Percentiles rank a stretch among this genome's conserved stretches.
Conservation (phyloP, 352 stramenopile genomes). For the Globisporangium emineosum region DNA sequence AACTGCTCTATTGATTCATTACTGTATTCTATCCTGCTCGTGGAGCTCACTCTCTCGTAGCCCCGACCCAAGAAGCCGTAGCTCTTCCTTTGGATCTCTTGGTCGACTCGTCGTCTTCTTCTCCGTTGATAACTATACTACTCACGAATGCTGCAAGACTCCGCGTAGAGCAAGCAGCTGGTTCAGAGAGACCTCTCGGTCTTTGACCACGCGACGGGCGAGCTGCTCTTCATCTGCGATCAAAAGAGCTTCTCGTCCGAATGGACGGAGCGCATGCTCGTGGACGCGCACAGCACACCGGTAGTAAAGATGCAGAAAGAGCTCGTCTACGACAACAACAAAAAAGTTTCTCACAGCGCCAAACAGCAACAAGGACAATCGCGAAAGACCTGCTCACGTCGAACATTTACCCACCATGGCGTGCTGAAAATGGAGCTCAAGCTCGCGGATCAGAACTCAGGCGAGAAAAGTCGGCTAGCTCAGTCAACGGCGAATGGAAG, state of each 20-base stretch:
- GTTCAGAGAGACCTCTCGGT: background rate
- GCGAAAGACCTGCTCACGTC: background rate
- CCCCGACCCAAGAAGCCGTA: background rate
- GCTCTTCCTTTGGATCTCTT: background rate
- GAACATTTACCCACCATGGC: background rate
- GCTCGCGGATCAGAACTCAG: background rate
- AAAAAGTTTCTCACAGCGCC: background rate
- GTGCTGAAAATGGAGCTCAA: constrained; percentile 3
- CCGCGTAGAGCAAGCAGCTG: background rate
- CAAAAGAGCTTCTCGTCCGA: background rate
- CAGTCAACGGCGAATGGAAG: background rate
- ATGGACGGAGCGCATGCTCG: background rate
- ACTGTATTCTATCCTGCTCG: too few relatives aligned
- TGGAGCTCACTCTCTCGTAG: too few relatives aligned
- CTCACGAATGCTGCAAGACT: background rate
- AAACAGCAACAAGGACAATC: background rate
- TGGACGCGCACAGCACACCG: background rate
- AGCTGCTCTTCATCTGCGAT: constrained; percentile 1
- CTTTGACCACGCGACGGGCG: background rate
- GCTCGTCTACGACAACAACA: constrained; percentile 1
- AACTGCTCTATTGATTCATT: too few relatives aligned
- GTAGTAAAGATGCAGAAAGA: background rate
- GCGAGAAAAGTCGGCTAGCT: background rate
- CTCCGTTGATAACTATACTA: background rate
- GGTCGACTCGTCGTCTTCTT: background rate